Base-by-base conservation (phyloP, 768 basidiomycete species). In the Leccinum ochraceum region DNA sequence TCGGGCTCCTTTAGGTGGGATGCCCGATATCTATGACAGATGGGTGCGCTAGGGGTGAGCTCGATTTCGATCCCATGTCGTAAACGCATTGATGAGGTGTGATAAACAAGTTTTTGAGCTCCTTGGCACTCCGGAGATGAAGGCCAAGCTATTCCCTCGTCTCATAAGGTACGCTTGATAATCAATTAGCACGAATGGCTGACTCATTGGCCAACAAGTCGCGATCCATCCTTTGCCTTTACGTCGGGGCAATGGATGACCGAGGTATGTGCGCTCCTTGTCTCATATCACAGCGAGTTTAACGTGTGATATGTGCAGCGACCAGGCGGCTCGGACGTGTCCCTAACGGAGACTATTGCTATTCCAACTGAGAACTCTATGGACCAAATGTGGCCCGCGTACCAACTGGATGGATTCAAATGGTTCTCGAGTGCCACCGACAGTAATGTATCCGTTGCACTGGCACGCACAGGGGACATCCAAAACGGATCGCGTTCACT, bases 181-280 rank as follows among this genome's bases (percentile, higher is more conserved):
- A 44, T 49, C 48, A 52, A 20, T 10, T 28, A 42, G 54, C 14
- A 32, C 14, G 7, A 22, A 14, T 13, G 17, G 4, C 6, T 30
- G n/a, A 57, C 28, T 37, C 37, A 48, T 37, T 9, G 17, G 17
- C 44, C 50, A 6, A 55, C 57, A 89, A 42, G 89, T 67, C 87
- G 86, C 6, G 82, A 92, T 67, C 83, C 88, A 9, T 67, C 75
- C 1, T 58, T 71, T 32, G 86, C 88, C 0, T 92, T 85, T 61
- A 89, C 86, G 5, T 83, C 89, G 10, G 90, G 90, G 0, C 90
- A 92, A 73, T 92, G 89, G 89, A 90, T 90, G 90, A 91, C 90
- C 3, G 89, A 91, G 76, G 88, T 81, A 60, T 4, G 71, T 61
- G 6, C 36, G 42, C 26, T 13, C 9, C 17, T 13, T 16, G 0